Conservation (phyloP, 2,329 filamentous ascomycete genomes). For the Aspergillus ustus region DNA sequence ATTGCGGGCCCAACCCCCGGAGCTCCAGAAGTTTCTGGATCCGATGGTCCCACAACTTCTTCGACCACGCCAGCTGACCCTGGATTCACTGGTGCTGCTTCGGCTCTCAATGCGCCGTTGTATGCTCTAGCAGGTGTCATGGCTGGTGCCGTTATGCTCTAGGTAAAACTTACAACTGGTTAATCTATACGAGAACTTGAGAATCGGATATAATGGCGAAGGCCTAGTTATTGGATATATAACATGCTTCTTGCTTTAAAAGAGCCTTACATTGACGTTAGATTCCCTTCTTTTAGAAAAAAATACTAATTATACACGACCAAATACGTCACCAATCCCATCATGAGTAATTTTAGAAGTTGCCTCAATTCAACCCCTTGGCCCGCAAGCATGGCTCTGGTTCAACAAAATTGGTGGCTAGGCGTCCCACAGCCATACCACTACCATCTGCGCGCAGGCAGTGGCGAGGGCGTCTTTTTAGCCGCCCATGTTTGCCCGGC, state of each 20-base stretch:
- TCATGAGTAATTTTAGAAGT: background rate
- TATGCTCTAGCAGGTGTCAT: slow-evolving; percentile 1
- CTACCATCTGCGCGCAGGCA: background rate
- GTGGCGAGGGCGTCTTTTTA: background rate
- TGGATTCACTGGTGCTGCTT: background rate
- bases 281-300: too few relatives aligned
- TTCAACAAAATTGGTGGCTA: background rate
- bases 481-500: background rate
- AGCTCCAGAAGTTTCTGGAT: background rate
- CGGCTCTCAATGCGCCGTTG: background rate
- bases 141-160: background rate
- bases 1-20: background rate
- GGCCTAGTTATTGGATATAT: background rate
- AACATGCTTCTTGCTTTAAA: background rate
- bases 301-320: background rate
- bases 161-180: background rate
- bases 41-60: background rate
- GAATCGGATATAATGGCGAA: background rate
- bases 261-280: background rate
- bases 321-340: background rate
- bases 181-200: background rate
- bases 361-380: background rate
- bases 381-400: background rate
- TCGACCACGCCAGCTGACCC: background rate
- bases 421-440: background rate